Conservation (phyloP, 192 early-diverging fungal species). For the Coemansia sp. region DNA sequence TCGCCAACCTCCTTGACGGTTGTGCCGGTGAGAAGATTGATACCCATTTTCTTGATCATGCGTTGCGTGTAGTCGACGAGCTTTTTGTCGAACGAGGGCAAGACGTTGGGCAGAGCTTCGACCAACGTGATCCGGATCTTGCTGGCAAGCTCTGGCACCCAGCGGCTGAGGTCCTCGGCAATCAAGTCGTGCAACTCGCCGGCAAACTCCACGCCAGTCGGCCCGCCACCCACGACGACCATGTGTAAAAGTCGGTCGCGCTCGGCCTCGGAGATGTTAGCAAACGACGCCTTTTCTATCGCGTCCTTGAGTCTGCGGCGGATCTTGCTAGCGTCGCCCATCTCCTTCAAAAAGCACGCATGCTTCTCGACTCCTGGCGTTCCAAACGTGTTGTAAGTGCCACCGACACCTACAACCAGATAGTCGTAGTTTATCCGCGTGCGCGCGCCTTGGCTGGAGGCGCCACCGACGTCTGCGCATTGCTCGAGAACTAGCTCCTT, state of each 20-base stretch:
- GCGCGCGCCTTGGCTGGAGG: background rate
- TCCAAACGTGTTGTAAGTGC: constrained; percentile 78
- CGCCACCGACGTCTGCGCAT: constrained; percentile 58
- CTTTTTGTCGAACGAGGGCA: constrained; percentile 71
- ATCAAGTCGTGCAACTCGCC: constrained; percentile 81
- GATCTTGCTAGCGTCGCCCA: constrained; percentile 79
- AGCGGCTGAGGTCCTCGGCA: constrained; percentile 68
- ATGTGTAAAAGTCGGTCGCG: constrained; percentile 70
- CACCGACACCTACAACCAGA: constrained; percentile 78
- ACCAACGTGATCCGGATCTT: constrained; percentile 66
- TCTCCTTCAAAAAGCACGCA: constrained; percentile 82
- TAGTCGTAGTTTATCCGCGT: constrained; percentile 70
- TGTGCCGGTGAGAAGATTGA: constrained; percentile 67
- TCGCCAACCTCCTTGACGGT: constrained; percentile 60
- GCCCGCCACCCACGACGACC: constrained; percentile 85
- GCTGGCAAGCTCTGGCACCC: constrained; percentile 70
- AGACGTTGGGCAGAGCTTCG: constrained; percentile 75
- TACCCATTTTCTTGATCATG: constrained; percentile 72
- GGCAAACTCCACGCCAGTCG: constrained; percentile 75
- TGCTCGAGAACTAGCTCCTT: constrained; percentile 77
- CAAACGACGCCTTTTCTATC: constrained; percentile 74
- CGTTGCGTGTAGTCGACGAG: constrained; percentile 69
- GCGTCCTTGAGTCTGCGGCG: constrained; percentile 72
- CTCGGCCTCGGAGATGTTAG: constrained; percentile 61
- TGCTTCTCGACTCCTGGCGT: constrained; percentile 82